Conservation (phyloP, 257 asterid species). For the Salvia hispanica region DNA sequence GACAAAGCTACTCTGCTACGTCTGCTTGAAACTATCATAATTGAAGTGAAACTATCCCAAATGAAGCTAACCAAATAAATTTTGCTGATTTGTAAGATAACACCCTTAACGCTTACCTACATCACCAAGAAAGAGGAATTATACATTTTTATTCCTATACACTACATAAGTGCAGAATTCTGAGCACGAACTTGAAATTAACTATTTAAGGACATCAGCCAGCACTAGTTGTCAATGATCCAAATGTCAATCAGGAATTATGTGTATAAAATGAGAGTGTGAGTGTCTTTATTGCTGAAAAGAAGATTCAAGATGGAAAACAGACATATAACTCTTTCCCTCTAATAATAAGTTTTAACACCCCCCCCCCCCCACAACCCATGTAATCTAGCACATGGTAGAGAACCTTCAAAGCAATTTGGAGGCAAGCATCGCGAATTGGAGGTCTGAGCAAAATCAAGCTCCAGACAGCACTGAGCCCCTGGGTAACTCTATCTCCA, state of each 20-base stretch:
- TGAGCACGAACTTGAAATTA: not conserved
- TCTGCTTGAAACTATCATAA: conserved; percentile 1
- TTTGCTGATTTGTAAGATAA: not conserved
- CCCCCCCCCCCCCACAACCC: not conserved
- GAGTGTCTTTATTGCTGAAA: not conserved
- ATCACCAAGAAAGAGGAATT: not conserved
- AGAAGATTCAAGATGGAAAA: not conserved
- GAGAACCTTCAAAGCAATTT: conserved; percentile 82
- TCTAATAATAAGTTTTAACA: not conserved
- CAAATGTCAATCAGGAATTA: not conserved
- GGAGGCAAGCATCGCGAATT: conserved; percentile 80
- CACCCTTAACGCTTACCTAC: not conserved
- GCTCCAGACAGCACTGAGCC: conserved; percentile 92
- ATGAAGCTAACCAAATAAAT: not conserved
- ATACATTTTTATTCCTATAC: conserved; percentile 7
- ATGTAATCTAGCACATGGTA: conserved; percentile 25
- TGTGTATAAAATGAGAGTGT: not conserved
- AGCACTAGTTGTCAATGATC: conserved; percentile 16
- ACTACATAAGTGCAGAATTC: not conserved
- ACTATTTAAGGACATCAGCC: not conserved
- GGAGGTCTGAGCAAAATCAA: conserved; percentile 91
- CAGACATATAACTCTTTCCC: conserved; percentile 9
- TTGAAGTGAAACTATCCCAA: not conserved
- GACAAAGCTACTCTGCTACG: conserved; percentile 13
- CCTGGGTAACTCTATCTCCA: conserved; percentile 96